These are phyloP conservation scores for Clonostachys rosea DNA, from an alignment of 2,329 filamentous ascomycete genomes.

Conservation along the genomic window DNA sequence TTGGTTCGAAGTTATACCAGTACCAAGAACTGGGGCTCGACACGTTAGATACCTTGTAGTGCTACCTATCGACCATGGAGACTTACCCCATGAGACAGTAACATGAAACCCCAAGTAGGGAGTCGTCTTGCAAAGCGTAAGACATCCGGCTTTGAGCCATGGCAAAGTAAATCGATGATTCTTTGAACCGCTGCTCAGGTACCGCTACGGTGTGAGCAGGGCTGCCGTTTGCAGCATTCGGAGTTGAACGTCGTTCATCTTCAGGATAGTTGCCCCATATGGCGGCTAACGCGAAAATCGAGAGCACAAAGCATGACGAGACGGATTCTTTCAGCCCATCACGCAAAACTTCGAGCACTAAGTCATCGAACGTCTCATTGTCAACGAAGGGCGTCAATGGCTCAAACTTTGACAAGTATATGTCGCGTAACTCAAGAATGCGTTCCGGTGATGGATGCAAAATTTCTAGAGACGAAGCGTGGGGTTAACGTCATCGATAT, in stretches of 20 bases:
- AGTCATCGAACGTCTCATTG: constrained; percentile 3
- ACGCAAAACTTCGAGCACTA: constrained; percentile 9
- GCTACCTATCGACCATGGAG: background rate
- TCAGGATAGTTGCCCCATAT: constrained; percentile 6
- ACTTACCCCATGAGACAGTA: constrained; percentile 7
- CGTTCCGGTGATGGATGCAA: constrained; percentile 3
- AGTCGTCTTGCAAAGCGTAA: constrained; percentile 4
- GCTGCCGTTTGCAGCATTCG: background rate
- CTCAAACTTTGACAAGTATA: constrained; percentile 6
- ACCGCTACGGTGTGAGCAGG: constrained; percentile 3
- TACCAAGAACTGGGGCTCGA: background rate
- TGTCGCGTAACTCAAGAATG: constrained; percentile 4
- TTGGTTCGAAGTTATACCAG: constrained; percentile 7
- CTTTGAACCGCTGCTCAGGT: constrained; percentile 6
- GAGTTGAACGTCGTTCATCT: constrained; percentile 3
- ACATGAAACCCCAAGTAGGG: constrained; percentile 4
- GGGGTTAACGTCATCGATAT: background rate
- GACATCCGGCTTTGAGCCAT: constrained; percentile 8
- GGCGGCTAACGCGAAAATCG: constrained; percentile 6
- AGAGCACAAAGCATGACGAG: constrained; percentile 6
- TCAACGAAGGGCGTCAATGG: constrained; percentile 6
- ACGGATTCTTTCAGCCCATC: constrained; percentile 6
- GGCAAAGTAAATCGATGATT: constrained; percentile 6
- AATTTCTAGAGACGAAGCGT: background rate
- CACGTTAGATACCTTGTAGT: background rate